These are phyloP conservation scores for Erysimum cheiri DNA, from an alignment of 441 rosid species.

Conservation along the genomic window DNA sequence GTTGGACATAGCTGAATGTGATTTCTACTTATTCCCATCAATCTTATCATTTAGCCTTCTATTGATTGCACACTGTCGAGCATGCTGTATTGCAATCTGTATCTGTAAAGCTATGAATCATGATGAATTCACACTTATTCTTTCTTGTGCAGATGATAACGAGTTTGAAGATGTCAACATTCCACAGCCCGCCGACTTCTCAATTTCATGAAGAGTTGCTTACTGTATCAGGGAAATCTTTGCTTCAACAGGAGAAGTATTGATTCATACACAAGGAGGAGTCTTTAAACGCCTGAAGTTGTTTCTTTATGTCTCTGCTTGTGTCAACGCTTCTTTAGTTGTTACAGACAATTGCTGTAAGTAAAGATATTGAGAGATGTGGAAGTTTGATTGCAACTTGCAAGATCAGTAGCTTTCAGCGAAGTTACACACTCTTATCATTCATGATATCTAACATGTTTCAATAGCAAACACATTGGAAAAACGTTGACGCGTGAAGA, in stretches of 20 bases:
- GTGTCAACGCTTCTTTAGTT: constrained; percentile 9
- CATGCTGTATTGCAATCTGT: no score
- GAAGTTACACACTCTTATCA: neutral
- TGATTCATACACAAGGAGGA: neutral
- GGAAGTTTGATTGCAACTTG: constrained; percentile 38
- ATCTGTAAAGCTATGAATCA: constrained; percentile 16
- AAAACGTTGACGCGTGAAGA: neutral
- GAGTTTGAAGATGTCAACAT: constrained; percentile 84
- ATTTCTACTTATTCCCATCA: neutral
- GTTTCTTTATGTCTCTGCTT: constrained; percentile 20
- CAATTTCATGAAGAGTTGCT: constrained; percentile 60
- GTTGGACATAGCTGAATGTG: constrained; percentile 17
- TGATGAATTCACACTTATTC: neutral
- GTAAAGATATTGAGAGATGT: constrained; percentile 40
- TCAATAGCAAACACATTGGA: neutral
- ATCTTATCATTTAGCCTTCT: neutral
- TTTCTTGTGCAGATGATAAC: constrained; percentile 61
- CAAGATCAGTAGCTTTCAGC: constrained; percentile 5
- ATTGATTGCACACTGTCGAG: neutral
- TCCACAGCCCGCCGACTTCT: constrained; percentile 62
- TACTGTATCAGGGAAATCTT: constrained; percentile 10
- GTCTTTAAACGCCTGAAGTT: constrained; percentile 18
- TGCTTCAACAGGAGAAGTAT: constrained; percentile 13
- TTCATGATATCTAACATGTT: constrained; percentile 14
- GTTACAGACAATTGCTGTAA: constrained; percentile 43